Base-by-base conservation (phyloP, 257 asterid species). In the Leonotis leonurus region DNA sequence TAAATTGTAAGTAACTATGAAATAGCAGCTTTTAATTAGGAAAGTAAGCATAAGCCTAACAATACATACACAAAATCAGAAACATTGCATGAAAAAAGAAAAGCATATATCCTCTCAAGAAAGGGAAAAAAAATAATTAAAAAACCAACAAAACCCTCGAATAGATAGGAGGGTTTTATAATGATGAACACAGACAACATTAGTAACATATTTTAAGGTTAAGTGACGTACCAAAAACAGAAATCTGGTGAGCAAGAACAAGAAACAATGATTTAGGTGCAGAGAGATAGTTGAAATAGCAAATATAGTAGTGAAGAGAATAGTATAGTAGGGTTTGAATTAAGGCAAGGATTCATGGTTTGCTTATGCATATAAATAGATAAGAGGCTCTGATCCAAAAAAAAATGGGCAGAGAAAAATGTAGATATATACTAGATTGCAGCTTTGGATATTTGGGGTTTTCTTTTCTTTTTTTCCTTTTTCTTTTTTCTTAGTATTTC, bases 261-360 rank as follows among this genome's bases (percentile, higher is more conserved):
- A 69, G 44, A 57, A 3, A 6, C 9, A 1, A 1, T 44, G 1
- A 11, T 57, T 68, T 32, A 5, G 59, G 56, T 62, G 21, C 64
- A 56, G 63, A 54, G 55, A 45, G 48, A 55, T 56, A 21, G 51
- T 18, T 60, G 71, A 40, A 44, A 52, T 13, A n/a, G 20, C 7
- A 1, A 21, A 58, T 22, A 64, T 46, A 29, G 57, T 46, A 24
- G 56, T 51, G 66, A 33, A 72, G 78, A 58, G 70, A 45, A 50
- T 65, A 37, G 67, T 69, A 50, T 65, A 37, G 67, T 69, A 69
- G 75, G 75, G 71, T 65, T 66, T 73, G 77, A 50, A n/a, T n/a
- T n/a, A n/a, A 53, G 43, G 57, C 30, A 45, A 36, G 68, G 32
- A 50, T 37, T 40, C 51, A 26, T 39, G 41, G 44, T 40, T 21